These are phyloP conservation scores for Didymella pinodella DNA, from an alignment of 2,329 filamentous ascomycete species.

Conservation along the genomic window DNA sequence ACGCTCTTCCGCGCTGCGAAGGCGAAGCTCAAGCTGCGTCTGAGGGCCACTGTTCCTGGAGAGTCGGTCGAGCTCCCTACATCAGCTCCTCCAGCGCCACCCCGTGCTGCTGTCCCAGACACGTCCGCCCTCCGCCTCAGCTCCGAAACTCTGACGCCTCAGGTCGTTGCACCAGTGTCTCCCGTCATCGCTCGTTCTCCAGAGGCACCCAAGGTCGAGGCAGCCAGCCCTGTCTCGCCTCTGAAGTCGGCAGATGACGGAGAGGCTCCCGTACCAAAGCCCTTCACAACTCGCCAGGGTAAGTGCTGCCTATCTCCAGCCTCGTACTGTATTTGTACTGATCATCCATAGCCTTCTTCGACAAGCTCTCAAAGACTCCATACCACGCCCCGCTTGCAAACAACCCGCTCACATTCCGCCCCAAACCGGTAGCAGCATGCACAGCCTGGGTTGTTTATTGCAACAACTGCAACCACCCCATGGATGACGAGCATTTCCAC, in stretches of 20 bases:
- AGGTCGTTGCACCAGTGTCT: constrained; percentile 30
- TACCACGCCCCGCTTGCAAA: constrained; percentile 40
- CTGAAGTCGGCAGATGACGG: constrained; percentile 32
- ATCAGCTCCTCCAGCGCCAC: constrained; percentile 24
- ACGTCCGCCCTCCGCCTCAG: constrained; percentile 39
- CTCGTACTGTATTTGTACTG: constrained; percentile 13
- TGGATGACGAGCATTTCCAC: constrained; percentile 87
- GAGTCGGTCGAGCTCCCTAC: constrained; percentile 54
- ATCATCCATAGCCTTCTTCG: constrained; percentile 40
- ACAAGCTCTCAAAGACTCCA: constrained; percentile 39
- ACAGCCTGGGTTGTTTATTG: constrained; percentile 84
- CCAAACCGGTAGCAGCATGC: constrained; percentile 49
- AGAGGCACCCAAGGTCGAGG: constrained; percentile 26
- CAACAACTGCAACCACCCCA: constrained; percentile 83
- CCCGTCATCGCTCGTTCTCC: constrained; percentile 45
- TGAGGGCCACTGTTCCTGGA: constrained; percentile 71
- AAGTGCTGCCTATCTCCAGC: constrained; percentile 24
- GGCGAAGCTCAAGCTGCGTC: constrained; percentile 95
- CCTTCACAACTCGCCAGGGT: constrained; percentile 50
- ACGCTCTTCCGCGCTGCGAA: constrained; percentile 96
- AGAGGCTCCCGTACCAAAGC: constrained; percentile 53
- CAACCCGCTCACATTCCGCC: constrained; percentile 49
- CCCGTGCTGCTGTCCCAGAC: constrained; percentile 19
- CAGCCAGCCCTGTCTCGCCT: constrained; percentile 37
- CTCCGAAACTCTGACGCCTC: constrained; percentile 37